Base-by-base conservation (phyloP, 1,284 basidiomycete genomes). In the Stereum hirsutum region DNA sequence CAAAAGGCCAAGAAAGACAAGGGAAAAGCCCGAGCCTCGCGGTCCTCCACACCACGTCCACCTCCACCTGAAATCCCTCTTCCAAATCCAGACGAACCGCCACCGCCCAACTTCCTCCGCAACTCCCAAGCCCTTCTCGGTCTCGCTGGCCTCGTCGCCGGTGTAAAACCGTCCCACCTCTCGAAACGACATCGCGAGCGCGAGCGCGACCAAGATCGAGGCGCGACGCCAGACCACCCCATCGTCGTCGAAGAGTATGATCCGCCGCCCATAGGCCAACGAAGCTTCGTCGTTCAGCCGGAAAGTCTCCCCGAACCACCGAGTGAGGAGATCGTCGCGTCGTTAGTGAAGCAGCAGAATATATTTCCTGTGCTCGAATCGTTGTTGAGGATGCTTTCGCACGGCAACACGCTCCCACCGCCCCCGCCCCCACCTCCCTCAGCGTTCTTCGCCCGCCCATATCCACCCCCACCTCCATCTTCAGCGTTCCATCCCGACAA, bases 111-210 rank as follows among this genome's bases (percentile, higher is more conserved):
- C 57, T 83, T 84, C 47, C 62, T 87, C 43, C 77, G 84, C 28
- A 84, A 74, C 50, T 82, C 87, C 53, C 67, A 76, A 36, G 78
- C 78, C 0, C 62, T 88, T 5, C 68, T 87, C 5, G 84, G 83
- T 8, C 68, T 72, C 19, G 84, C 84, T 6, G 84, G 84, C 34
- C 59, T 82, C 36, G 74, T 87, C 11, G 75, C 72, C 26, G 74
- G 74, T 6, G 63, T 88, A 20, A 77, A 75, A 42, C 77, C 82
- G 28, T 24, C 65, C 76, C 2, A 66, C 67, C 17, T 59, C 83
- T 59, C 61, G 15, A 54, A 52, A 28, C 62, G 60, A 8, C 60
- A 62, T n/a, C n/a, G n/a, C n/a, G n/a, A n/a, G n/a, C n/a, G n/a
- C n/a, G n/a, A n/a, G n/a, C n/a, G n/a, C n/a, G n/a, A n/a, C n/a